Conservation (phyloP, 2,329 filamentous ascomycete genomes). For the Nemania abortiva region DNA sequence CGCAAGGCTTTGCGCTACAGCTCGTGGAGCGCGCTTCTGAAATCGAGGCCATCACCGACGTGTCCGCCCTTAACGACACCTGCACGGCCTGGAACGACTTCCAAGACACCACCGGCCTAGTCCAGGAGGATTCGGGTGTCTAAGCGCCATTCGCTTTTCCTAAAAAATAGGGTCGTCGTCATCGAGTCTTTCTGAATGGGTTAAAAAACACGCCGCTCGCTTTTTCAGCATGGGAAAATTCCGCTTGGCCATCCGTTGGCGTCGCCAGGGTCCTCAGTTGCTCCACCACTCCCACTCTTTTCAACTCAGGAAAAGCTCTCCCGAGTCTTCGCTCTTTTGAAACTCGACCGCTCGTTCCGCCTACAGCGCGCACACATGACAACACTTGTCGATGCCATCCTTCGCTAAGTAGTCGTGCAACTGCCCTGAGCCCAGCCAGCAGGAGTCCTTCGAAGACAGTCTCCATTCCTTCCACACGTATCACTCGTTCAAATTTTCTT, state of each 20-base stretch:
- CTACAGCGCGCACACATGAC: not conserved
- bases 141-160: slow-evolving; percentile 39
- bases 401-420: not conserved
- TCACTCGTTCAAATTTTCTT: slow-evolving; percentile 11
- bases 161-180: not conserved
- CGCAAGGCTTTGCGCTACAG: slow-evolving; percentile 64
- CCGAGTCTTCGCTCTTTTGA: not conserved
- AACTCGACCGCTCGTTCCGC: slow-evolving; percentile 22
- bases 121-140: slow-evolving; percentile 53
- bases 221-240: not conserved
- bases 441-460: slow-evolving; percentile 1
- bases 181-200: not conserved
- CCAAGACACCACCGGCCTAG: slow-evolving; percentile 38
- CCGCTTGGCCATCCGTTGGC: slow-evolving; percentile 12
- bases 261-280: slow-evolving; percentile 4
- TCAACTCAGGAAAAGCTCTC: not conserved
- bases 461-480: slow-evolving; percentile 20
- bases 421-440: slow-evolving; percentile 6
- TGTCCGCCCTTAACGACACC: slow-evolving; percentile 35
- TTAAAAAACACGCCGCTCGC: not conserved
- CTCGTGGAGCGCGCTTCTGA: slow-evolving; percentile 58
- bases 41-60: slow-evolving; percentile 46
- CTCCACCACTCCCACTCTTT: slow-evolving; percentile 5
- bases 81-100: slow-evolving; percentile 51
- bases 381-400: not conserved